Evolutionary conservation across 2,329 filamentous ascomycete species (phyloP).

Genomic region (Endoconidiophora laricicola): DNA sequence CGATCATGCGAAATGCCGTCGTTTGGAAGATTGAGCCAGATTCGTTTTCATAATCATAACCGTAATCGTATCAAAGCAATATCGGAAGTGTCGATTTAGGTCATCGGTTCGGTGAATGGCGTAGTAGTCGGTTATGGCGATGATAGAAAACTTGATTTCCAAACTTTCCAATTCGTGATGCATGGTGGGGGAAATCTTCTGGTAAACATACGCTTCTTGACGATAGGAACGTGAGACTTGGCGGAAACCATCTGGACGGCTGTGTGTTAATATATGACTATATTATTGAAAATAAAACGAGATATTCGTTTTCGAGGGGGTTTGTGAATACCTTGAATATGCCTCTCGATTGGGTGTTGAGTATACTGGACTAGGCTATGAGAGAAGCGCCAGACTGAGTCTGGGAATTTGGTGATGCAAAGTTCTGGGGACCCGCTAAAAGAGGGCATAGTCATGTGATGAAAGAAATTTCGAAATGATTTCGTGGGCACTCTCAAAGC

Average conservation of each 20-base stretch:
- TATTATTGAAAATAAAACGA: not conserved
- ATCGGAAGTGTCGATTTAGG: not conserved
- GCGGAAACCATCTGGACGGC: slow-evolving; percentile 76
- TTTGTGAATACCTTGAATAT: slow-evolving; percentile 25
- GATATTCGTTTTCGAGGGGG: slow-evolving; percentile 9
- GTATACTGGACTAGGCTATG: slow-evolving; percentile 16
- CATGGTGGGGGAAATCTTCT: not conserved
- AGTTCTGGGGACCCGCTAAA: slow-evolving; percentile 17
- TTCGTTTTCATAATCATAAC: not conserved
- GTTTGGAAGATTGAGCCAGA: not conserved
- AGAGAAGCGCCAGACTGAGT: slow-evolving; percentile 21
- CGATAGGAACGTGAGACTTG: slow-evolving; percentile 98
- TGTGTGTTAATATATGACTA: slow-evolving; percentile 10
- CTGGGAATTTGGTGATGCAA: slow-evolving; percentile 23
- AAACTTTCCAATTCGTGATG: not conserved
- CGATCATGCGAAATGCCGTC: not conserved
- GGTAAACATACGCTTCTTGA: slow-evolving; percentile 87
- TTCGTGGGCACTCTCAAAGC: slow-evolving; percentile 12
- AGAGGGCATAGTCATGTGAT: slow-evolving; percentile 22
- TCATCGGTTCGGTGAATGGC: not conserved
- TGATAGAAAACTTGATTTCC: not conserved
- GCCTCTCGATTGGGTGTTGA: slow-evolving; percentile 23
- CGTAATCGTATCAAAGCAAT: not conserved
- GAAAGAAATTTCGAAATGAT: slow-evolving; percentile 14
- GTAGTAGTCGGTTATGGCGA: not conserved